Base-by-base conservation (phyloP, 2,329 filamentous ascomycete genomes). In the Lachnellula hyalina region DNA sequence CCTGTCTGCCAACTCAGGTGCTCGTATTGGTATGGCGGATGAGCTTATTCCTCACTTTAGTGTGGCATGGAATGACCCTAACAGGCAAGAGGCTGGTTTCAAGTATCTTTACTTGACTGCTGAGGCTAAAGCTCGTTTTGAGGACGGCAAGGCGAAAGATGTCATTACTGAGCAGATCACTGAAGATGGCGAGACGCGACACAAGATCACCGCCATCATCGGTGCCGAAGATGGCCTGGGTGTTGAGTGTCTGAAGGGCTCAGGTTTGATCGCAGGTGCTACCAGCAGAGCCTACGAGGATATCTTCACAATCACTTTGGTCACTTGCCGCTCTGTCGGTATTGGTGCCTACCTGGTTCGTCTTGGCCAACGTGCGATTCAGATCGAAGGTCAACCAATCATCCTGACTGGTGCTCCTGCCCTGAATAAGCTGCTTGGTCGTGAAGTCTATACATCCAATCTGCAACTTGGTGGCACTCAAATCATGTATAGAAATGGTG, bases 401-500 rank as follows among this genome's bases (percentile, higher is more conserved):
- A 99, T 99, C 68, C 84, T 99, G 61, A 99, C 94, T 67, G 94
- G 94, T 82, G 94, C 94, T 48, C 90, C 90, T 62, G 94, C 94
- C 56, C 87, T 99, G 72, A 99, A 99, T 84, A 99, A 97, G 78
- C 81, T 99, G 67, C 85, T 99, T 58, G 94, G 94, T 68, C 91
- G 95, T 65, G 94, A 99, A 75, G 93, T 99, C 32, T 99, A 99
- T 78, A 96, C 94, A 23, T 97, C 94, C 58, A 99, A 99, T 82
- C 77, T 99, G 70, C 94, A 99, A 79, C 90, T 99, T 62, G 94
- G 94, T 85, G 94, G 94, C 66, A 99, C 94, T n/a, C 94, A 99
- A 76, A 99, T 99, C 82, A 99, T 99, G 94, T 97, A 99, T 84
- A 92, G 90, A 77, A 99, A 99, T 72, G 94, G 94, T 84, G 94